These are phyloP conservation scores for Metahyphopichia silvanorum DNA, from an alignment of 805 yeast genomes.

Conservation along the genomic window DNA sequence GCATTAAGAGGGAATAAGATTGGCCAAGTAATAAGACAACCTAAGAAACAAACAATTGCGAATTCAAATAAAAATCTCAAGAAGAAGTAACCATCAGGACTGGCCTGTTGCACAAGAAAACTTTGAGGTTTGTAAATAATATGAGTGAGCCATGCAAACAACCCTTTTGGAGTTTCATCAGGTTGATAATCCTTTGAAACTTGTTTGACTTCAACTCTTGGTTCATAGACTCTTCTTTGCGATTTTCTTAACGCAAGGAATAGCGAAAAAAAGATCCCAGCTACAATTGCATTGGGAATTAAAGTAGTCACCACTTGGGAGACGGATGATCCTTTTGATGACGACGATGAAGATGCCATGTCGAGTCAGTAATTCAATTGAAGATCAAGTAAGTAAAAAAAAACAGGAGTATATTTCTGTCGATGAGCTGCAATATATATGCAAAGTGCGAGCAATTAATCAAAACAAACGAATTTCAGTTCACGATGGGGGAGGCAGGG, in stretches of 20 bases:
- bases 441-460: too few species aligned
- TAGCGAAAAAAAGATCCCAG: slow-evolving; percentile 35
- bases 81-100: slow-evolving; percentile 76
- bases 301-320: slow-evolving; percentile 50
- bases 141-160: slow-evolving; percentile 53
- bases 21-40: slow-evolving; percentile 60
- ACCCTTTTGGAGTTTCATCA: slow-evolving; percentile 42
- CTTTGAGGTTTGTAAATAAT: slow-evolving; percentile 55
- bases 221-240: slow-evolving; percentile 50
- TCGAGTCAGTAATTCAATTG: too few species aligned
- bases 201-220: slow-evolving; percentile 43
- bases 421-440: too few species aligned
- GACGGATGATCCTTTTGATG: slow-evolving; percentile 22
- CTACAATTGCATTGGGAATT: slow-evolving; percentile 41
- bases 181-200: slow-evolving; percentile 45
- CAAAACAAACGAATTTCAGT: too few species aligned
- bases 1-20: slow-evolving; percentile 73
- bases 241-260: slow-evolving; percentile 42
- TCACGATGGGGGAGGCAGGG: too few species aligned
- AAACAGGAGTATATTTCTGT: too few species aligned
- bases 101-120: slow-evolving; percentile 64
- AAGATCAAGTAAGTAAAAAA: background rate
- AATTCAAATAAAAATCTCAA: slow-evolving; percentile 61
- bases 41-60: slow-evolving; percentile 47
- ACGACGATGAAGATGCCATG: background rate